Base-by-base conservation (phyloP, 139 green algal species). In the Tetradesmus obliquus region DNA sequence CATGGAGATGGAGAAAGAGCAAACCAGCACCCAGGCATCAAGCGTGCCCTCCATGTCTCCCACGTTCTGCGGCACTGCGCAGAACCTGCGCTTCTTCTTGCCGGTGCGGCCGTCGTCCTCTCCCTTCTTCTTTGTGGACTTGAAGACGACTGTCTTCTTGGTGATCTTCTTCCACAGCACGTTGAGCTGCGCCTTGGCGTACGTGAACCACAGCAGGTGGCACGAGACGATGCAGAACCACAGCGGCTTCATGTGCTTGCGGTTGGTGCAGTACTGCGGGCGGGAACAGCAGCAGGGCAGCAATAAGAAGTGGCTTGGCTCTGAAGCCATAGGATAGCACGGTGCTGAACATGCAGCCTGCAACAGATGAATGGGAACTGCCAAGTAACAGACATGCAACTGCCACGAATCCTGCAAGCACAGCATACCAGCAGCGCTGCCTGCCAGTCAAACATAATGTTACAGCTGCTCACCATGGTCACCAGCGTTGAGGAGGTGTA, bases 61-160 rank as follows among this genome's bases (percentile, higher is more conserved):
- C 7, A 93, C 79, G 62, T 93, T 93, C 69, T 86, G 22, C 24
- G 91, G 91, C 1, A 55, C 20, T 45, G 58, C 55, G 81, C 84
- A 93, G 57, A 81, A 93, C 19, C 85, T 45, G 85, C 85, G 84
- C 58, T 66, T 79, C n/a, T 86, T 82, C 85, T 91, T 93, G 53
- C 24, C 79, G 8, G 74, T 54, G 32, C 84, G 71, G 71, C 90
- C 90, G 80, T 93, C 91, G 45, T 93, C 85, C 85, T 93, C 85
- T 71, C 91, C 91, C 91, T 93, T 93, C 91, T 93, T 93, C 91
- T 93, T 93, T 79, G 91, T 93, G 58, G 91, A 91, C 91, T 93
- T 93, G 85, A 93, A 93, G 12, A 93, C 91, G 17, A 91, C 85
- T 19, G 69, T 88, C 57, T 88, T 88, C 85, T 91, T 91, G 57